Evolutionary conservation across 2,329 filamentous ascomycete species (phyloP).

Genomic region (Alternaria gaisen): DNA sequence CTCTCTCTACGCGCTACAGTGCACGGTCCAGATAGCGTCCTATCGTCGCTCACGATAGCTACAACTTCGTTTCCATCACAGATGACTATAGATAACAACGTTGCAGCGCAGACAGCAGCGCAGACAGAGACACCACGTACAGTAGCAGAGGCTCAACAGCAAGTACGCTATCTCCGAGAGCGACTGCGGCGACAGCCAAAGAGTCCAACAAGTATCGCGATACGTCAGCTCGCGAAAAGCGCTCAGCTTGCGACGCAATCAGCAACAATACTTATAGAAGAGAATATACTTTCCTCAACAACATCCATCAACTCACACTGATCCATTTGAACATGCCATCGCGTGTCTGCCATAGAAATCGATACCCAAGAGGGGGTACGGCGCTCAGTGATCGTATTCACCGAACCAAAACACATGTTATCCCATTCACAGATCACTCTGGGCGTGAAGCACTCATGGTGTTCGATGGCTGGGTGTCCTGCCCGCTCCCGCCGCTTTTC

Average conservation of each 20-base stretch:
- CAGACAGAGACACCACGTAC: not conserved
- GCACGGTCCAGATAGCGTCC: not conserved
- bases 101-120: not conserved
- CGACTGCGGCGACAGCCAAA: not conserved
- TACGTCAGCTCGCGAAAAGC: slow-evolving; percentile 3
- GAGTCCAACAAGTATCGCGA: not conserved
- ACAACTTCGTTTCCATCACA: not conserved
- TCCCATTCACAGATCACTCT: slow-evolving; percentile 20
- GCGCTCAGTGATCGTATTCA: slow-evolving; percentile 11
- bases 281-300: not conserved
- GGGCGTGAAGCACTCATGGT: slow-evolving; percentile 17
- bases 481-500: slow-evolving; percentile 21
- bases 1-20: too few relatives aligned
- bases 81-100: not conserved
- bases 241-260: not conserved
- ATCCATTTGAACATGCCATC: too few relatives aligned
- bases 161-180: not conserved
- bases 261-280: not conserved
- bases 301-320: too few relatives aligned
- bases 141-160: not conserved
- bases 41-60: not conserved
- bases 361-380: too few relatives aligned
- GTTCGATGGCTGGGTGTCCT: slow-evolving; percentile 12
- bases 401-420: slow-evolving; percentile 19
- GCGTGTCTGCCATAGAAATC: too few relatives aligned